phyloP scores from a whole-genome alignment of 1,284 basidiomycete species.

The Ustilago xerochloae region DNA sequence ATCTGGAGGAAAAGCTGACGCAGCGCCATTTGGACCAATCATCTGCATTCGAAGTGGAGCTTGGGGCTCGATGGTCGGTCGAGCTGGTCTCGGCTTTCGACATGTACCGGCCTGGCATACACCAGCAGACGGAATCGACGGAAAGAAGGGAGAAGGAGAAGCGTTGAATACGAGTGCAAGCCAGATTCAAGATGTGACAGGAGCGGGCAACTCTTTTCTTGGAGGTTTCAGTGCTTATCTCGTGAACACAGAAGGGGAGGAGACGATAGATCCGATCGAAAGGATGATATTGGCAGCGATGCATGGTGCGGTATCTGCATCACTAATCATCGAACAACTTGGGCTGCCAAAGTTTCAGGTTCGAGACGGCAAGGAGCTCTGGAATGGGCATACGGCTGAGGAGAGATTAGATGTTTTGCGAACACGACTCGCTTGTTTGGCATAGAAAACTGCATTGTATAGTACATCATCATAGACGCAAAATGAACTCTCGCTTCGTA shows the following conservation, averaged over 20 bases:
- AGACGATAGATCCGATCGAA: not conserved
- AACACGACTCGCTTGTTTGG: not conserved
- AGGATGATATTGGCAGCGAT: slow-evolving; percentile 36
- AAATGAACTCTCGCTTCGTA: too few relatives aligned
- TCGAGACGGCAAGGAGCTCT: slow-evolving; percentile 23
- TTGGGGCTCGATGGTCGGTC: slow-evolving; percentile 46
- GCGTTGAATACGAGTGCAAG: slow-evolving; percentile 2
- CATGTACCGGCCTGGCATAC: slow-evolving; percentile 48
- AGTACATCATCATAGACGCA: not conserved
- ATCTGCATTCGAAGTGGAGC: slow-evolving; percentile 53
- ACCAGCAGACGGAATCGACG: not conserved
- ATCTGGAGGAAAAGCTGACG: not conserved
- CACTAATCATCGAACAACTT: slow-evolving; percentile 52
- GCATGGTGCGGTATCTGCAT: slow-evolving; percentile 47
- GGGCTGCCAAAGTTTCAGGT: slow-evolving; percentile 41
- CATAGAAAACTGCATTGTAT: not conserved
- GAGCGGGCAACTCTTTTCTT: slow-evolving; percentile 54
- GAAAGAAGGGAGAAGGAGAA: not conserved
- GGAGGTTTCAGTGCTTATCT: slow-evolving; percentile 49
- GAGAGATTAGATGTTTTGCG: slow-evolving; percentile 10
- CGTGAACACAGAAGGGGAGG: slow-evolving; percentile 7
- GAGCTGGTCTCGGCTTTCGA: slow-evolving; percentile 13
- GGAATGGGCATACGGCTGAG: slow-evolving; percentile 29
- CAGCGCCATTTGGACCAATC: slow-evolving; percentile 27
- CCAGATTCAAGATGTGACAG: slow-evolving; percentile 51